Conservation (phyloP, 768 basidiomycete species). For the Kwoniella sp. region DNA sequence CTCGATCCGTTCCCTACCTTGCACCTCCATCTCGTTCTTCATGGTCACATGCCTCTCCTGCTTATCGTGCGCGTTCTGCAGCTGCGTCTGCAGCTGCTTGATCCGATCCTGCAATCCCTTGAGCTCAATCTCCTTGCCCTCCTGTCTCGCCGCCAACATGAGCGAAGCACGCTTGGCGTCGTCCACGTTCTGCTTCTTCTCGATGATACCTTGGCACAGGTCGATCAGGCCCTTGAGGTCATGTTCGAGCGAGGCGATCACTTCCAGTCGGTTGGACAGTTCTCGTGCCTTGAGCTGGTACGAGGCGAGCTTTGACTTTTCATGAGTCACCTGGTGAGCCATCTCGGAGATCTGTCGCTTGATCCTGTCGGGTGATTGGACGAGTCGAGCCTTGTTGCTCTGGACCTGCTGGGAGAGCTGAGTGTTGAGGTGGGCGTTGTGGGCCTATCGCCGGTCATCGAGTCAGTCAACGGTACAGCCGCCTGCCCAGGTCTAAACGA, state of each 20-base stretch:
- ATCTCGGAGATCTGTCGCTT: slow-evolving; percentile 76
- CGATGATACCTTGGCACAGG: slow-evolving; percentile 32
- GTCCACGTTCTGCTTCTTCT: slow-evolving; percentile 12
- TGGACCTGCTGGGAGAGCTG: slow-evolving; percentile 61
- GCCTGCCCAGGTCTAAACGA: too few relatives aligned
- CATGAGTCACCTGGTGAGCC: slow-evolving; percentile 63
- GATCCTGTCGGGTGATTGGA: slow-evolving; percentile 86
- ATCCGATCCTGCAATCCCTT: slow-evolving; percentile 64
- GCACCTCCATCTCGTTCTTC: slow-evolving; percentile 70
- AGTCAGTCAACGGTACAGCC: too few relatives aligned
- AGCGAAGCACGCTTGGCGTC: slow-evolving; percentile 64
- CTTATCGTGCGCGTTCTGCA: slow-evolving; percentile 75
- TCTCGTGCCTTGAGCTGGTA: slow-evolving; percentile 74
- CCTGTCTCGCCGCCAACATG: slow-evolving; percentile 63
- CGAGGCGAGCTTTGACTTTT: slow-evolving; percentile 62
- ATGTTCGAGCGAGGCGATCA: slow-evolving; percentile 70
- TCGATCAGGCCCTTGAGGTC: slow-evolving; percentile 35
- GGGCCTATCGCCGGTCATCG: too few relatives aligned
- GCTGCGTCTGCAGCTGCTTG: slow-evolving; percentile 79
- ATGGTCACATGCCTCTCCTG: slow-evolving; percentile 72
- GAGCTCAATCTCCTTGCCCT: slow-evolving; percentile 66
- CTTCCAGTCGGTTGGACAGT: slow-evolving; percentile 67
- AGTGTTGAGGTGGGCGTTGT: slow-evolving; percentile 60
- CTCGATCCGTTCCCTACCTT: slow-evolving; percentile 70
- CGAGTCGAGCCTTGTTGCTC: slow-evolving; percentile 68